Base-by-base conservation (phyloP, 306 rosid species). In the Quillaja saponaria region DNA sequence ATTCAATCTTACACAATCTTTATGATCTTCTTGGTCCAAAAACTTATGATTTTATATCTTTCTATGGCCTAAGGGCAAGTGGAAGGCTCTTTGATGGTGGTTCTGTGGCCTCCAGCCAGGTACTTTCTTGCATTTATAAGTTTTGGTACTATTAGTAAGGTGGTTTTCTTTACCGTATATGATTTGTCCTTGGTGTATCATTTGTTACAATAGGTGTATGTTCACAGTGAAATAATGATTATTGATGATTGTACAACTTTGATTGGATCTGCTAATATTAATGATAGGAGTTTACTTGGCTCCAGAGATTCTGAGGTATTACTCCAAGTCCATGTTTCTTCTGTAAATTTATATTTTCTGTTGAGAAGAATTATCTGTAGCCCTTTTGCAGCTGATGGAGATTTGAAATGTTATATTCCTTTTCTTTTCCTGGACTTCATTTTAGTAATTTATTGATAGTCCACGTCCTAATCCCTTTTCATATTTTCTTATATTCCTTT, bases 221-320 rank as follows among this genome's bases (percentile, higher is more conserved):
- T 94, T 67, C 99, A 94, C 73, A 89, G 99, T 80, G 89, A 94
- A 87, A 80, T 94, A 76, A 83, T 94, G 97, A 89, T 94, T 55
- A 34, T 87, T 16, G 99, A 94, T 69, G 99, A 94, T 61, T 82
- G 87, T 66, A 72, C 75, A 25, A 71, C 85, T 67, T 71, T 94
- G 72, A 87, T 94, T 74, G 97, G 99, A 66, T 94, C 97, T 46
- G 99, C 99, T 78, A 94, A 94, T 74, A 94, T 94, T 72, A 94
- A 94, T 57, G 99, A 94, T 71, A 83, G 97, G 78, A 94, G 99
- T 77, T 77, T 94, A 78, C 96, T 89, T 40, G 99, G 99, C 39
- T 83, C 91, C 31, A 81, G 99, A 81, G 99, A 94, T 69, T 92
- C 99, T 50, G 99, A 94, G 96, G 99, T 94, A 83, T 64, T 45